These are phyloP conservation scores for Leptographium lundbergii DNA, from an alignment of 2,329 filamentous ascomycete genomes.

Conservation along the genomic window DNA sequence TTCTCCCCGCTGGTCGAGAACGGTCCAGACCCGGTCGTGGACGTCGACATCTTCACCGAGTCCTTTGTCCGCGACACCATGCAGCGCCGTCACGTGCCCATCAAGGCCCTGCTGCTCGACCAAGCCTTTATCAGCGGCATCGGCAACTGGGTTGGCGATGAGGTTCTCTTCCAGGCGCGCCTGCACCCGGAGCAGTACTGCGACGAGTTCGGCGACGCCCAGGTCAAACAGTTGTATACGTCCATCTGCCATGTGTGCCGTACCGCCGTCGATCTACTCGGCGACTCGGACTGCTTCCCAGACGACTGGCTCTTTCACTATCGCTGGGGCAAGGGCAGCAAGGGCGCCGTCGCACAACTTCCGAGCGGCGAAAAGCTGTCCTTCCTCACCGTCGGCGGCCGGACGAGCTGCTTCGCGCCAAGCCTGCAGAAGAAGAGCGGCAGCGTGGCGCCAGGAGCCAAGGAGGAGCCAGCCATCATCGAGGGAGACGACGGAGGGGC, in stretches of 20 bases:
- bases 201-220: conserved; percentile 60
- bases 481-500: conserved; percentile 13
- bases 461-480: conserved; percentile 26
- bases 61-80: conserved; percentile 63
- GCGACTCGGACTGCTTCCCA: conserved; percentile 74
- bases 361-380: conserved; percentile 78
- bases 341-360: conserved; percentile 50
- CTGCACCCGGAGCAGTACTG: conserved; percentile 91
- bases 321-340: conserved; percentile 82
- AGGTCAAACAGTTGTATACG: conserved; percentile 60
- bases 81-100: conserved; percentile 63
- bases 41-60: conserved; percentile 63
- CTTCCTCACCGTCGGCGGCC: conserved; percentile 78
- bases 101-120: conserved; percentile 81
- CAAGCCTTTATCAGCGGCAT: conserved; percentile 84
- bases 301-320: conserved; percentile 79
- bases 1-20: conserved; percentile 76
- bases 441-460: conserved; percentile 25
- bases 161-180: conserved; percentile 78
- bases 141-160: conserved; percentile 95
- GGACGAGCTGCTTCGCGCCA: conserved; percentile 83
- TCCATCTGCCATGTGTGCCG: conserved; percentile 69
- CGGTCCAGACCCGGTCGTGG: conserved; percentile 82
- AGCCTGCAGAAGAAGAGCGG: conserved; percentile 70
- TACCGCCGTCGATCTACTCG: conserved; percentile 64